Conservation (phyloP, 2,329 filamentous ascomycete species). For the Zymoseptoria ardabiliae region DNA sequence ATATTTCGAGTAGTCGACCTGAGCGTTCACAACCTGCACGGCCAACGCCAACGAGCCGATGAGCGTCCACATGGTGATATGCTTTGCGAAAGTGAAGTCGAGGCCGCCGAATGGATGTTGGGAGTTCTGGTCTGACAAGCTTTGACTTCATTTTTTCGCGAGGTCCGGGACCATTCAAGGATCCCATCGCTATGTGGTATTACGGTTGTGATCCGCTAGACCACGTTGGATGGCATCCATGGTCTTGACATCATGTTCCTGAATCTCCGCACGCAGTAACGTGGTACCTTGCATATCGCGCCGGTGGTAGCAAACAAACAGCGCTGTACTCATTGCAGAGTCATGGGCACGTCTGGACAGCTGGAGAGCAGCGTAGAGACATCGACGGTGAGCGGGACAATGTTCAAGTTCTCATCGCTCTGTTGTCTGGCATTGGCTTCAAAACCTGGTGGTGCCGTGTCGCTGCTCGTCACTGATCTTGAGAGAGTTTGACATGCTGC, state of each 20-base stretch:
- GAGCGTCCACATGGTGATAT: background rate
- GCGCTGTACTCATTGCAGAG: background rate
- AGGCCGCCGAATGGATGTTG: background rate
- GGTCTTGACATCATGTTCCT: constrained; percentile 4
- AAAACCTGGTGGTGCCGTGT: background rate
- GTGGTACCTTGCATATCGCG: background rate
- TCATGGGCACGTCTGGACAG: background rate
- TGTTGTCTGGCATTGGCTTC: background rate
- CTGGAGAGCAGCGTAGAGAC: background rate
- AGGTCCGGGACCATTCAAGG: background rate
- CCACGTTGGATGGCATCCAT: background rate
- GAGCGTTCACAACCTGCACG: constrained; percentile 4
- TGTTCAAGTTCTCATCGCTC: background rate
- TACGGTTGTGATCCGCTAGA: background rate
- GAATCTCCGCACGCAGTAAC: background rate
- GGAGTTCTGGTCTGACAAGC: background rate
- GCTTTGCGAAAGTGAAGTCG: background rate
- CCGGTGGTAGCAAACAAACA: background rate
- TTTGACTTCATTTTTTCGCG: background rate
- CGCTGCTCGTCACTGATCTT: background rate
- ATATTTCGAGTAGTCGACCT: constrained; percentile 34
- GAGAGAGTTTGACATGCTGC: background rate
- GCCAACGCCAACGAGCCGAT: background rate
- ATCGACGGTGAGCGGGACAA: background rate
- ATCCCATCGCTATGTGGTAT: background rate